Evolutionary conservation across 2,329 filamentous ascomycete species (phyloP).

Genomic region (Fusarium sp.): DNA sequence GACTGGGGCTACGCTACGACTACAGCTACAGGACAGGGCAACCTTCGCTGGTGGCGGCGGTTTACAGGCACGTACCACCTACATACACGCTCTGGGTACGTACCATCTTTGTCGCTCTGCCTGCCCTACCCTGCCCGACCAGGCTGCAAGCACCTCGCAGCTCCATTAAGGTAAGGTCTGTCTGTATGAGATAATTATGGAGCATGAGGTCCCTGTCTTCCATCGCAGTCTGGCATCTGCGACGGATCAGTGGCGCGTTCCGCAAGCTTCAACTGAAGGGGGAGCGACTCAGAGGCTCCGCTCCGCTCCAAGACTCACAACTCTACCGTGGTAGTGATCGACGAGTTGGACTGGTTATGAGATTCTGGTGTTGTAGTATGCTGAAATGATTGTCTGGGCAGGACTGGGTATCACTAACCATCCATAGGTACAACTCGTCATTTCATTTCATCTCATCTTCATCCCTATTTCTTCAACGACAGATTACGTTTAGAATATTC

Average conservation of each 20-base stretch:
- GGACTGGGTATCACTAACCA: background rate
- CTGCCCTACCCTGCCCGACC: background rate
- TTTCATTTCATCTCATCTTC: background rate
- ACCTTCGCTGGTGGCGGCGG: constrained; percentile 23
- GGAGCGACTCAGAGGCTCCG: constrained; percentile 37
- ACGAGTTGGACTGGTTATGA: background rate
- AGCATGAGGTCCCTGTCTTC: constrained; percentile 33
- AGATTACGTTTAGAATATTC: background rate
- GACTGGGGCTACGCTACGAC: background rate
- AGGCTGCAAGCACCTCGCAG: background rate
- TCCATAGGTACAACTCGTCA: background rate
- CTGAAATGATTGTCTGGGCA: background rate
- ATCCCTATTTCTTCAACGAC: background rate
- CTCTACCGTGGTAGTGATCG: constrained; percentile 3
- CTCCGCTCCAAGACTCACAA: constrained; percentile 30
- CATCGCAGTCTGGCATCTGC: constrained; percentile 7
- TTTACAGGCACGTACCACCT: constrained; percentile 25
- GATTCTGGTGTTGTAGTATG: background rate
- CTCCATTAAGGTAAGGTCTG: constrained; percentile 12
- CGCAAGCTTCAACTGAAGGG: constrained; percentile 33
- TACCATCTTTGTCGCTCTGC: constrained; percentile 6
- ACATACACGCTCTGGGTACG: constrained; percentile 21
- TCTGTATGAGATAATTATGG: constrained; percentile 43
- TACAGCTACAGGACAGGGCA: background rate
- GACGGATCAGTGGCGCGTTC: constrained; percentile 43